These are phyloP conservation scores for Turnera subulata DNA, from an alignment of 345 rosid species.

Conservation along the genomic window DNA sequence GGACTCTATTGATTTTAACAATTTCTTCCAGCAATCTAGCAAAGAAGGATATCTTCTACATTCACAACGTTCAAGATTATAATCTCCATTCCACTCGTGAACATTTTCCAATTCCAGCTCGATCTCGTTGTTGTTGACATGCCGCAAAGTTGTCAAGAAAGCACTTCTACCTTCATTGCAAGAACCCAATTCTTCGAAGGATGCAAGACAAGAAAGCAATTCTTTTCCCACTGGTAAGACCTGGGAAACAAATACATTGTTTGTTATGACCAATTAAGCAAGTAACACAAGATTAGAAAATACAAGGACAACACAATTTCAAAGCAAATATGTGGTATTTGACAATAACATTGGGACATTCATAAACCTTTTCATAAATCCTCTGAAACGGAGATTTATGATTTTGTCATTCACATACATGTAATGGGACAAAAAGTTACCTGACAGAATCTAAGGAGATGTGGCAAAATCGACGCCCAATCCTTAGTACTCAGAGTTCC, in stretches of 20 bases:
- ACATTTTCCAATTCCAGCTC: conserved; percentile 40
- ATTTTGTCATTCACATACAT: too few species aligned
- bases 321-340: not conserved
- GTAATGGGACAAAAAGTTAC: conserved; percentile 42
- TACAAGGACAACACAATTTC: not conserved
- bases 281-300: not conserved
- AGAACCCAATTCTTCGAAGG: conserved; percentile 65
- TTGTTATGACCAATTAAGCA: conserved; percentile 8
- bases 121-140: conserved; percentile 25
- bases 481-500: conserved; percentile 61
- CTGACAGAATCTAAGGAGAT: conserved; percentile 72
- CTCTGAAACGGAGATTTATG: too few species aligned
- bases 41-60: conserved; percentile 65
- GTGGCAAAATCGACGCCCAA: conserved; percentile 48
- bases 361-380: not conserved
- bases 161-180: conserved; percentile 63
- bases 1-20: conserved; percentile 51
- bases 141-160: conserved; percentile 35
- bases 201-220: conserved; percentile 61
- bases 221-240: conserved; percentile 83
- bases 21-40: conserved; percentile 75
- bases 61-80: conserved; percentile 44
- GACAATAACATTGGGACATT: not conserved
- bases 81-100: conserved; percentile 38
- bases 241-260: conserved; percentile 37